phyloP scores from a whole-genome alignment of 2,329 filamentous ascomycete species.

The Grosmannia penicillata region DNA sequence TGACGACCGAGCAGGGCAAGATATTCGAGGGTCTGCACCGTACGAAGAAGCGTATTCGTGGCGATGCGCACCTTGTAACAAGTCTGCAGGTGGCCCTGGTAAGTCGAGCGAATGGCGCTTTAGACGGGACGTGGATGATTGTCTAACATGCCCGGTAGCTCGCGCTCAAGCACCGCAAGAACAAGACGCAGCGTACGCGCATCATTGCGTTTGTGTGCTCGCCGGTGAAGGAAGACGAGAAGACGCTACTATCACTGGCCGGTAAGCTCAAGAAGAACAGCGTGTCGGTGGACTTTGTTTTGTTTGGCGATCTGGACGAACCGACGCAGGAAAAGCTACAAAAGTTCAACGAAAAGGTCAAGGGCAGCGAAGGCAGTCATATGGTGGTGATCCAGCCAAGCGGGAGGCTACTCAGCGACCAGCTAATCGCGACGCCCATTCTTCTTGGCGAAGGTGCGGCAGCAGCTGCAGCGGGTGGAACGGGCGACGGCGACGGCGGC shows the following conservation, averaged over 20 bases:
- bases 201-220: constrained; percentile 97
- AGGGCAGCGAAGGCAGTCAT: constrained; percentile 80
- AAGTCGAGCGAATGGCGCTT: constrained; percentile 23
- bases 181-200: constrained; percentile 90
- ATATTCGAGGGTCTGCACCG: constrained; percentile 83
- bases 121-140: neutral
- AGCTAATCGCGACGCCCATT: constrained; percentile 79
- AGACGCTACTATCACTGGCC: constrained; percentile 73
- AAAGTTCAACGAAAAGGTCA: constrained; percentile 86
- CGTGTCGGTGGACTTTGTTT: constrained; percentile 84
- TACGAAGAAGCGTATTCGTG: constrained; percentile 82
- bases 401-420: constrained; percentile 82
- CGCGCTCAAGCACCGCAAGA: constrained; percentile 93
- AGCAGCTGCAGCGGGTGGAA: constrained; percentile 40
- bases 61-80: constrained; percentile 75
- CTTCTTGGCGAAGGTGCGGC: constrained; percentile 65
- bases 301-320: constrained; percentile 87
- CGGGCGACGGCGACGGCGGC: constrained; percentile 38
- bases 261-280: constrained; percentile 99
- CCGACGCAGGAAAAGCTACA: constrained; percentile 82
- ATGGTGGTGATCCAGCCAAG: constrained; percentile 83
- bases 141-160: constrained; percentile 39
- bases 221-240: constrained; percentile 77
- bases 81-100: constrained; percentile 92
- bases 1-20: constrained; percentile 92